Base-by-base conservation (phyloP, 2,329 filamentous ascomycete genomes). In the Neonectria hederae region DNA sequence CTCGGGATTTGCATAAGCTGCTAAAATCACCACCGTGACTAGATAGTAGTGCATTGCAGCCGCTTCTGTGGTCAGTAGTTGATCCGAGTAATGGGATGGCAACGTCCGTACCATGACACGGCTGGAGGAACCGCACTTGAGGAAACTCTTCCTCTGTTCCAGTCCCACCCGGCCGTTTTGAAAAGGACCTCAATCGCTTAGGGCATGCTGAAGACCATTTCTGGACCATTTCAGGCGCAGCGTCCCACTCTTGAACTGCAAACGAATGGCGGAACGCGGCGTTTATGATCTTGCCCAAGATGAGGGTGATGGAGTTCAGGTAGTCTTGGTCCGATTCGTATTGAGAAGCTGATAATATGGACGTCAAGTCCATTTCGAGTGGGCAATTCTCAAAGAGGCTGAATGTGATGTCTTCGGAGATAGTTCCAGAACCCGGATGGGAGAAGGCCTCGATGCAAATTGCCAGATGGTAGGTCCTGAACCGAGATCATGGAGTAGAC, bases 401-500 rank as follows among this genome's bases (percentile, higher is more conserved):
- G n/a, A 84, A 83, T 0, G 83, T 85, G n/a, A 86, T 84, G 40
- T 86, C 83, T 69, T 85, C 83, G 78, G 0, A 85, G 76, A 57
- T 84, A 84, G 63, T 85, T 86, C 83, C 83, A 85, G 59, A 83
- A 82, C 0, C 83, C 83, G 1, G 82, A 79, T 4, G 75, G 75
- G 2, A 78, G 65, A 0, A 85, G 67, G 0, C 75, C 75, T 3
- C 72, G 62, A 0, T 70, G 67, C 1, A 70, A 43, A 0, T 72
- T 65, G 3, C 69, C 73, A 0, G 72, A 64, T 7, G 70, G 60
- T 1, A 72, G 59, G 57, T 35, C 70, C 8, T 73, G 70, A 5
- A 74, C 70, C 1, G 77, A 79, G 1, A 79, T 76, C n/a, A 83
- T 73, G 1, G 82, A 83, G 59, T 81, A 84, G 0, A 81, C 82